phyloP scores from a whole-genome alignment of 352 stramenopile genomes.

The Thalassiosira hispida region DNA sequence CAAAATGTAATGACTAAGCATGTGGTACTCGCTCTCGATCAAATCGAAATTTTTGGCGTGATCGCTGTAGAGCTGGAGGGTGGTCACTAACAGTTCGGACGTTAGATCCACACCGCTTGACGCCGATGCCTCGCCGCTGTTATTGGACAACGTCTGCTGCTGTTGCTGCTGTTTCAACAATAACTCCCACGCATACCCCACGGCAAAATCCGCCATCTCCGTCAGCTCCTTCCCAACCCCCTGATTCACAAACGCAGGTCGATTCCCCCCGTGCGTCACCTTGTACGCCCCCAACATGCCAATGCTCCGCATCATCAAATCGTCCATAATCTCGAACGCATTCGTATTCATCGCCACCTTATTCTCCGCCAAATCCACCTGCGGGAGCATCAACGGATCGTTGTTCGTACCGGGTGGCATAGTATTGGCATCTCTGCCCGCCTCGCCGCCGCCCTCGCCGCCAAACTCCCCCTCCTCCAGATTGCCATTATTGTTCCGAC shows the following conservation, averaged over 20 bases:
- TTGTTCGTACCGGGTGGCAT: not conserved
- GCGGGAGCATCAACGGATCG: not conserved
- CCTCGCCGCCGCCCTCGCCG: constrained; percentile 4
- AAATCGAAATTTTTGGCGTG: constrained; percentile 84
- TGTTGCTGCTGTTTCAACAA: constrained; percentile 4
- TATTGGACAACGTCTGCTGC: not conserved
- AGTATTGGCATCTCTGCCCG: not conserved
- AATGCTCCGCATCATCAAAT: constrained; percentile 72
- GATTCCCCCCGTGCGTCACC: constrained; percentile 43
- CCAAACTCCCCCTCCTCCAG: constrained; percentile 2
- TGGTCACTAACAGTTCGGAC: constrained; percentile 76
- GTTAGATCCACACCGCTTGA: constrained; percentile 46
- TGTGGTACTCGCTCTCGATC: constrained; percentile 79
- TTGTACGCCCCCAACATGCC: constrained; percentile 68
- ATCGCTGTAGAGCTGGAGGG: constrained; percentile 83
- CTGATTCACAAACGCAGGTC: constrained; percentile 48
- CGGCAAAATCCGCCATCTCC: constrained; percentile 64
- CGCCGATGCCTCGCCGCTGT: constrained; percentile 8
- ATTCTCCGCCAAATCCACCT: constrained; percentile 51
- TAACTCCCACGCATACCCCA: constrained; percentile 55
- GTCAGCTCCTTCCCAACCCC: constrained; percentile 15
- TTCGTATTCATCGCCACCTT: constrained; percentile 76
- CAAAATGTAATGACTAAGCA: constrained; percentile 79
- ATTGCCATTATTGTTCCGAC: not conserved
- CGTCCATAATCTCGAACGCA: constrained; percentile 80